Percentiles rank a stretch among this genome's conserved stretches.
Conservation (phyloP, 1,139 yeast species). For the Scheffersomyces titani region DNA sequence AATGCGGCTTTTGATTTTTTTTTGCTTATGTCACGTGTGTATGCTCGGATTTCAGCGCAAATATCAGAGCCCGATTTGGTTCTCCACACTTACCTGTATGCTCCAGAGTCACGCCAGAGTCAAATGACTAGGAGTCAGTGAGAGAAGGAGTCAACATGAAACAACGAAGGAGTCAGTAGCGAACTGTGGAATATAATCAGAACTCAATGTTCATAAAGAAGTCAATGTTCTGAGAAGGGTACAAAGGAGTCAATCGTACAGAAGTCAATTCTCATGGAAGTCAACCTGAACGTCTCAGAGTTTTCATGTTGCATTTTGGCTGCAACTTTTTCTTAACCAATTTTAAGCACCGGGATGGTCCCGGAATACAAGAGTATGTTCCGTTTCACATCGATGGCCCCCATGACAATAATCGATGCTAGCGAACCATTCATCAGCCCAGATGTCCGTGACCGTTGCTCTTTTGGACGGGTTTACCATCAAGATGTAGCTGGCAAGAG, state of each 20-base stretch:
- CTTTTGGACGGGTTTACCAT: constrained; percentile 15
- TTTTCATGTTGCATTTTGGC: not conserved
- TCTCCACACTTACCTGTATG: not conserved
- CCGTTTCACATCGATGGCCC: constrained; percentile 12
- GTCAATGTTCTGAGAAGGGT: too few relatives aligned
- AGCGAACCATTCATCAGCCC: constrained; percentile 16
- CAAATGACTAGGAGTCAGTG: not conserved
- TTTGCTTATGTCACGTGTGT: not conserved
- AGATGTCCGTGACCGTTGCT: constrained; percentile 13
- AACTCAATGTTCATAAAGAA: too few relatives aligned
- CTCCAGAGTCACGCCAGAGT: not conserved
- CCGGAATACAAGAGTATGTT: constrained; percentile 7
- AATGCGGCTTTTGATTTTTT: not conserved
- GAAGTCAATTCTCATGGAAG: too few relatives aligned
- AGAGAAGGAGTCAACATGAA: not conserved
- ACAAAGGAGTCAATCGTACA: not conserved
- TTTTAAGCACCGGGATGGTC: not conserved
- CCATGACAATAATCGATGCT: constrained; percentile 11
- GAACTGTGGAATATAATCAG: not conserved
- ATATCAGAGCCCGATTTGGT: not conserved
- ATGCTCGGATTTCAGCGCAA: not conserved
- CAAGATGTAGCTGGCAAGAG: constrained; percentile 15
- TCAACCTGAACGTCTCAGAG: not conserved
- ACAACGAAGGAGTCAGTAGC: not conserved
- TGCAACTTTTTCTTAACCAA: not conserved